A percentile compares a stretch with the other conserved stretches of the same genome.
phyloP scores from a whole-genome alignment of 225 moss, liverwort and hornwort species.

The Lunularia cruciata region DNA sequence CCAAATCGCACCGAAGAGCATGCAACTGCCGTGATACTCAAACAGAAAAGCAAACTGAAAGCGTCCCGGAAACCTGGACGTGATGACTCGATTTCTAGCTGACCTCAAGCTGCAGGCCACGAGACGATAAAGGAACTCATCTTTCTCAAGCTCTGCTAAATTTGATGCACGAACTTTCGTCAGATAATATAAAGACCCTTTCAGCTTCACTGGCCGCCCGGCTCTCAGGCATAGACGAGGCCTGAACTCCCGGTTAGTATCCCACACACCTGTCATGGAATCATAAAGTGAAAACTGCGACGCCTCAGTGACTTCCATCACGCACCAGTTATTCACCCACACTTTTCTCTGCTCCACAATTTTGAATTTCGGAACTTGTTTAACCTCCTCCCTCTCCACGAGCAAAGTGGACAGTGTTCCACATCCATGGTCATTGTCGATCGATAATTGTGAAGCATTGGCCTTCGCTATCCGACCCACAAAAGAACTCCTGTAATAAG shows the following conservation, averaged over 20 bases:
- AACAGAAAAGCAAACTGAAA: constrained; percentile 22
- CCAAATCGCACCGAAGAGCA: constrained; percentile 20
- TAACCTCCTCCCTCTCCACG: constrained; percentile 14
- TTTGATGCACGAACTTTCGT: constrained; percentile 18
- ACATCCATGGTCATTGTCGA: constrained; percentile 13
- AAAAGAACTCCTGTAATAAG: background rate
- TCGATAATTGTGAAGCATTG: background rate
- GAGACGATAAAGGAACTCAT: constrained; percentile 20
- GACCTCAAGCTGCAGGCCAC: constrained; percentile 12
- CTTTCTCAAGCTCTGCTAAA: constrained; percentile 9
- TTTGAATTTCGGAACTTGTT: background rate
- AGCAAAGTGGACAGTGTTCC: constrained; percentile 13
- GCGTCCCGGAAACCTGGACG: constrained; percentile 19
- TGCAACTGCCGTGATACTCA: constrained; percentile 7
- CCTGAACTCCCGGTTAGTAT: constrained; percentile 14
- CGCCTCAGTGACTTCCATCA: constrained; percentile 15
- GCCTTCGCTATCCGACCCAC: constrained; percentile 1
- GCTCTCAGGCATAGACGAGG: constrained; percentile 8
- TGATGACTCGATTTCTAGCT: background rate
- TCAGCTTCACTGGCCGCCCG: constrained; percentile 15
- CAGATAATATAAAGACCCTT: constrained; percentile 20
- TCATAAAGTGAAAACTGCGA: constrained; percentile 12
- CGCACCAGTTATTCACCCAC: constrained; percentile 17
- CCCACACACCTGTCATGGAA: constrained; percentile 6
- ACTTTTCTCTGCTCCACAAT: constrained; percentile 11